Evolutionary conservation across 208 protist species (phyloP), one percentile per base, ranked within the genome.

Genomic region (Zelonia costaricensis): DNA sequence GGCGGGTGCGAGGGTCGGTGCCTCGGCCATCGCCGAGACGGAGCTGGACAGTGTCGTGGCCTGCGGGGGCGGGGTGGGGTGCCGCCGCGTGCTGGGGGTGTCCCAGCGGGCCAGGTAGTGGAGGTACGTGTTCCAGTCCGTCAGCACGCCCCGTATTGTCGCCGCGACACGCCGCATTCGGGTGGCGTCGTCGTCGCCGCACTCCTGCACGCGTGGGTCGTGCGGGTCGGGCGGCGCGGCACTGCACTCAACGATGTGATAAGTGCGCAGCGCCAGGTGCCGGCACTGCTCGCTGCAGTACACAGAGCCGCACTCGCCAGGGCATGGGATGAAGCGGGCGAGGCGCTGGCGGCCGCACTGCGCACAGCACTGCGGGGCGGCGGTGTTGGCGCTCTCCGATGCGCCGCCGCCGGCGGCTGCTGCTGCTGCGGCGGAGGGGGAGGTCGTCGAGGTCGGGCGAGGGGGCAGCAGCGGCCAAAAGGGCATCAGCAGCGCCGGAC

Each of bases 221-320:
- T 49, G 3, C 1, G n/a, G 0, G 1, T 18, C 18, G 25, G 43
- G 57, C 10, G 57, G 44, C n/a, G 45, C 44, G 31, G 43, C 60
- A 9, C 43, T 27, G 51, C 80, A 86, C 54, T 80, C 72, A 18
- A 80, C 52, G 9, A 73, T 61, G 43, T 86, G 80, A 58, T 75
- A 82, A 40, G 65, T 46, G 30, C 56, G 48, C 61, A 78, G 35
- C 54, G 80, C 75, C 9, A 63, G 55, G 4, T 58, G 56, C 12
- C 66, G 76, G 36, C 80, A 86, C 39, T 60, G 30, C 33, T 77
- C 59, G 18, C 60, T 65, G 43, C 80, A 82, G 61, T 82, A 86
- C 20, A 51, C n/a, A 7, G 70, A 45, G 23, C 67, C 69, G 36
- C 80, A 86, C 10, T 47, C 40, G 6, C 56, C 68, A n/a, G 63